Evolutionary conservation across 2,329 filamentous ascomycete species (phyloP).

Genomic region (Aspergillus ruber): DNA sequence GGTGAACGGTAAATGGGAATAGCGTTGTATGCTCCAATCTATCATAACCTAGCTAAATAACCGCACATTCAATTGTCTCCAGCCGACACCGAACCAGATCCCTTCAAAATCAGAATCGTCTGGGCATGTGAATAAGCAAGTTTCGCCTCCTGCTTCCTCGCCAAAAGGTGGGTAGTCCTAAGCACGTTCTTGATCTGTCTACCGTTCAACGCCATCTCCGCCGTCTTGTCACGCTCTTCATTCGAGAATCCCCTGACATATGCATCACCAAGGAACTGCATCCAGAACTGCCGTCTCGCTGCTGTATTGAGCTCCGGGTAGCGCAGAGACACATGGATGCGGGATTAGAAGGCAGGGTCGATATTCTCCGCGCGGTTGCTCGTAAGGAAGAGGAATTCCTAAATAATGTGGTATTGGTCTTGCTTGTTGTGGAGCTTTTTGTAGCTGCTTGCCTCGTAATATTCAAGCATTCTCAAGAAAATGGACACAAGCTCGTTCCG

Average conservation of each 20-base stretch:
- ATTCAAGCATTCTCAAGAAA: slow-evolving; percentile 25
- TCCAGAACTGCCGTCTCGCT: slow-evolving; percentile 38
- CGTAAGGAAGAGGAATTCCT: slow-evolving; percentile 42
- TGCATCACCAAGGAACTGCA: slow-evolving; percentile 35
- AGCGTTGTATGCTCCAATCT: too few relatives aligned
- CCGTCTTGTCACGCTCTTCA: slow-evolving; percentile 18
- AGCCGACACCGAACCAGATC: not conserved
- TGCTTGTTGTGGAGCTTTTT: not conserved
- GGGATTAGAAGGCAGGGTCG: slow-evolving; percentile 41
- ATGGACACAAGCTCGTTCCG: slow-evolving; percentile 43
- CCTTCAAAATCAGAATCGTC: slow-evolving; percentile 12
- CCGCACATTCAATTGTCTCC: too few relatives aligned
- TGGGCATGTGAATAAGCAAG: slow-evolving; percentile 16
- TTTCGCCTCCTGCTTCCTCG: slow-evolving; percentile 15
- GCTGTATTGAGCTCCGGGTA: slow-evolving; percentile 35
- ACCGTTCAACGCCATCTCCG: slow-evolving; percentile 21
- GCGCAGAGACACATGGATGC: slow-evolving; percentile 35
- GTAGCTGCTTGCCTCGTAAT: slow-evolving; percentile 18
- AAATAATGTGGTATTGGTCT: slow-evolving; percentile 25
- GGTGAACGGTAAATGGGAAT: too few relatives aligned
- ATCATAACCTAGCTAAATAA: too few relatives aligned
- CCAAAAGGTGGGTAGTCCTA: slow-evolving; percentile 38
- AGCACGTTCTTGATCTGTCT: slow-evolving; percentile 42
- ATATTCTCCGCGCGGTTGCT: slow-evolving; percentile 41
- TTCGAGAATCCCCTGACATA: slow-evolving; percentile 13